Evolutionary conservation across 306 rosid species (phyloP).

Genomic region (Trichosanthes truncata): DNA sequence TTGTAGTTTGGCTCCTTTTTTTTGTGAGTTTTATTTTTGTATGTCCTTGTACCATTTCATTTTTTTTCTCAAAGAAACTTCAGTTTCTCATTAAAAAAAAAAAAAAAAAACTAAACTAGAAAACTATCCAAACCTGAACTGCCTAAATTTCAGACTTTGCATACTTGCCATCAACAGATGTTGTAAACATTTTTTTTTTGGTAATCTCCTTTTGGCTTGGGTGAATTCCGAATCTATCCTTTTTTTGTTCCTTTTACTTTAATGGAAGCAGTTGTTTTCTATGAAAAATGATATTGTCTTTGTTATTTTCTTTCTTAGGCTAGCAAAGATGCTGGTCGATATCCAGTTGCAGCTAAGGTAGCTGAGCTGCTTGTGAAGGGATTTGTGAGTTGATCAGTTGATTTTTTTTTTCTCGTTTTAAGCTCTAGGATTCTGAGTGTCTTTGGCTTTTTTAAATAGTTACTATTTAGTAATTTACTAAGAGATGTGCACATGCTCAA

Average conservation of each 20-base stretch:
- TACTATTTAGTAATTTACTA: too few species aligned
- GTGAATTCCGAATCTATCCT: background rate
- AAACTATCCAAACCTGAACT: too few species aligned
- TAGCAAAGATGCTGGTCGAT: slow-evolving; percentile 85
- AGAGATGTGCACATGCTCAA: background rate
- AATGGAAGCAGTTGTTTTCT: background rate
- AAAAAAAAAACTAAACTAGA: too few species aligned
- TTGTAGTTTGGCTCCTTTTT: too few species aligned
- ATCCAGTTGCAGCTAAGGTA: slow-evolving; percentile 96
- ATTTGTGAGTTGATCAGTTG: slow-evolving; percentile 56
- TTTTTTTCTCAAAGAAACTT: too few species aligned
- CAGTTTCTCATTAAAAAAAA: too few species aligned
- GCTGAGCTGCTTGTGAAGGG: slow-evolving; percentile 76
- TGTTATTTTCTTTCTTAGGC: slow-evolving; percentile 53
- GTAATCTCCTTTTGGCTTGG: background rate
- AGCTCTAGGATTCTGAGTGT: slow-evolving; percentile 5
- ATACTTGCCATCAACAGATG: too few species aligned
- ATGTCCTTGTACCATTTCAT: too few species aligned
- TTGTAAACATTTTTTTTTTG: background rate
- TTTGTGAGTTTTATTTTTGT: too few species aligned
- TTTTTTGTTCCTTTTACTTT: background rate
- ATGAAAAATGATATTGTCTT: background rate
- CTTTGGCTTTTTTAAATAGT: slow-evolving; percentile 2
- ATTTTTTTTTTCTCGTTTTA: slow-evolving; percentile 7
- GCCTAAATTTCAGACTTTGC: too few species aligned